phyloP scores from a whole-genome alignment of 495 filamentous ascomycete genomes.

The Penicillium riverlandense region DNA sequence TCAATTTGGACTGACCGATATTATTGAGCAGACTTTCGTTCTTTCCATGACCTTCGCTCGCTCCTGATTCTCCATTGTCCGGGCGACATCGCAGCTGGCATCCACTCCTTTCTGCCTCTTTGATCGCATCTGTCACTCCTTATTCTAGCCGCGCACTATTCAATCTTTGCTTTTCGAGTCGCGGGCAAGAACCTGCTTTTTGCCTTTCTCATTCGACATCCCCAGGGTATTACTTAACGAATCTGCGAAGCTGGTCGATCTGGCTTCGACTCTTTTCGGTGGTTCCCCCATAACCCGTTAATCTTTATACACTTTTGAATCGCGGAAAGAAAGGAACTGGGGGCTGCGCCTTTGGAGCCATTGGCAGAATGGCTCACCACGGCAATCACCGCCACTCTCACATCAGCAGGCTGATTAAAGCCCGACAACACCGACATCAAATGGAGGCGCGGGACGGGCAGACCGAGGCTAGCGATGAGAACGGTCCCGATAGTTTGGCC shows the following conservation, averaged over 20 bases:
- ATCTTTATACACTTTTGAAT: too few relatives aligned
- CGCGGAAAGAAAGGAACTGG: too few relatives aligned
- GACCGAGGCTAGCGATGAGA: background rate
- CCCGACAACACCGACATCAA: conserved; percentile 10
- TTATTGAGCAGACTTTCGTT: conserved; percentile 9
- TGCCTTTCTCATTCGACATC: background rate
- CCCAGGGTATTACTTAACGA: too few relatives aligned
- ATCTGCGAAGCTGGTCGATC: conserved; percentile 10
- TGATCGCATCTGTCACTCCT: conserved; percentile 9
- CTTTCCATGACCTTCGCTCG: conserved; percentile 4
- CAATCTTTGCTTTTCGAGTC: conserved; percentile 1
- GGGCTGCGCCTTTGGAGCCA: background rate
- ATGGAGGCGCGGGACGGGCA: conserved; percentile 4
- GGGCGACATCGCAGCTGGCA: background rate
- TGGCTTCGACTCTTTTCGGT: conserved; percentile 14
- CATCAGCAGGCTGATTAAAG: conserved; percentile 8
- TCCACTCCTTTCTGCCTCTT: conserved; percentile 1
- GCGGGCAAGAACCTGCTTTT: conserved; percentile 15
- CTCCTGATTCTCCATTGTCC: background rate
- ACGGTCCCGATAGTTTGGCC: conserved; percentile 1
- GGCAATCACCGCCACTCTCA: conserved; percentile 15
- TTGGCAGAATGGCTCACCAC: conserved; percentile 16
- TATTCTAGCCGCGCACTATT: conserved; percentile 1
- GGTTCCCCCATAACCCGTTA: background rate
- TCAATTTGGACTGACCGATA: background rate